Conservation (phyloP, 1,139 yeast genomes). For the Blastobotrys capitulatus region DNA sequence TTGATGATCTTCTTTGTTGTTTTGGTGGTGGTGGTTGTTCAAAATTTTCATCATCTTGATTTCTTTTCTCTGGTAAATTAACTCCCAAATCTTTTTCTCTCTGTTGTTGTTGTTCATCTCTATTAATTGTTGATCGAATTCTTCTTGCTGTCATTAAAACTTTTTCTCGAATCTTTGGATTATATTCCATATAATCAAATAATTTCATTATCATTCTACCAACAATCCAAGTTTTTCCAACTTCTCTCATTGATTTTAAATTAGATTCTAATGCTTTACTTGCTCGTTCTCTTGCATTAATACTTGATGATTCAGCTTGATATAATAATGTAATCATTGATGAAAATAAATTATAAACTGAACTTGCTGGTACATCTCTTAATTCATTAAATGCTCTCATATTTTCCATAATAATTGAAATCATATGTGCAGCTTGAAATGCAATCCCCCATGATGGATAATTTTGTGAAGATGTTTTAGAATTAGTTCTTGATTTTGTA, state of each 20-base stretch:
- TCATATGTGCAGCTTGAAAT: slow-evolving; percentile 80
- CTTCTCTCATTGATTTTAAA: slow-evolving; percentile 46
- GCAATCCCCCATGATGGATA: slow-evolving; percentile 84
- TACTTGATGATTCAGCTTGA: slow-evolving; percentile 60
- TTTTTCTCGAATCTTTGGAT: slow-evolving; percentile 27
- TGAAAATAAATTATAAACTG: slow-evolving; percentile 51
- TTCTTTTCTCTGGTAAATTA: not conserved
- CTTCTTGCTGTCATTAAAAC: slow-evolving; percentile 25
- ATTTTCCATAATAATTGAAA: slow-evolving; percentile 59
- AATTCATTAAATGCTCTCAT: slow-evolving; percentile 49
- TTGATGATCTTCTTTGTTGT: not conserved
- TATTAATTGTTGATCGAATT: not conserved
- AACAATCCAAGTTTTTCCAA: slow-evolving; percentile 43
- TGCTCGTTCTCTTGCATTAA: slow-evolving; percentile 55
- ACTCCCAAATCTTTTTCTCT: not conserved
- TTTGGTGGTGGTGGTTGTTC: slow-evolving; percentile 2
- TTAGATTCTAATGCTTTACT: slow-evolving; percentile 51
- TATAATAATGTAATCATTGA: slow-evolving; percentile 71
- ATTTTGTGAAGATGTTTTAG: slow-evolving; percentile 17
- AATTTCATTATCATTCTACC: slow-evolving; percentile 35
- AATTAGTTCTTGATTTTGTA: slow-evolving; percentile 10
- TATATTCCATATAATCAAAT: slow-evolving; percentile 28
- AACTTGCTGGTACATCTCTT: slow-evolving; percentile 51
- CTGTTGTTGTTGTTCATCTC: not conserved
- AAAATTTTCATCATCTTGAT: not conserved